Evolutionary conservation across 2,329 filamentous ascomycete genomes (phyloP).

Genomic region (Cryphonectria carpinicola): DNA sequence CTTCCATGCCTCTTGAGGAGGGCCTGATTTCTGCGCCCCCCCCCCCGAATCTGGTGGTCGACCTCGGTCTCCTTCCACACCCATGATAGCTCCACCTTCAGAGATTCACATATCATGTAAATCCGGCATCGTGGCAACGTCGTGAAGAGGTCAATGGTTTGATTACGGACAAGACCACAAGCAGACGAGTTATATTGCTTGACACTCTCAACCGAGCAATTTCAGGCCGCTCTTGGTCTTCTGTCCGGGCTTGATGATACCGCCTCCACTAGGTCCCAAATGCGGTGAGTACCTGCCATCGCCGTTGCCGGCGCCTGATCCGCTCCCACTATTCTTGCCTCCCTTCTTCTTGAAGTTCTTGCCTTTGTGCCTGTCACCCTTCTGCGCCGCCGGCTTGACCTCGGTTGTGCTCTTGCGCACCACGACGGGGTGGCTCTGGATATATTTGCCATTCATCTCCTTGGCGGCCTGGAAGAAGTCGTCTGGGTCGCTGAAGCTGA

Average conservation of each 20-base stretch:
- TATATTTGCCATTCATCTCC: conserved; percentile 99
- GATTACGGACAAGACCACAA: neutral
- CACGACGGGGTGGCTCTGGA: conserved; percentile 91
- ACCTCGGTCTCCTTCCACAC: neutral
- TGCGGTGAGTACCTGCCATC: conserved; percentile 51
- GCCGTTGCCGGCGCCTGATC: conserved; percentile 33
- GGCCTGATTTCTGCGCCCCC: neutral
- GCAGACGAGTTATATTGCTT: neutral
- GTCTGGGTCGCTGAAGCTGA: conserved; percentile 92
- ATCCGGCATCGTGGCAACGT: neutral
- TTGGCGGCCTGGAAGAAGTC: conserved; percentile 96
- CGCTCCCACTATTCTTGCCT: conserved; percentile 41
- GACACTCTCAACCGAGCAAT: conserved; percentile 55
- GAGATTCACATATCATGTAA: neutral
- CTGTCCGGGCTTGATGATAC: conserved; percentile 64
- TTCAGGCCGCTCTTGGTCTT: conserved; percentile 71
- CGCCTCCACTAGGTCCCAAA: conserved; percentile 54
- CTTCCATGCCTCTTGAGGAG: neutral
- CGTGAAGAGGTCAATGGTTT: neutral
- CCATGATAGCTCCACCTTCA: neutral
- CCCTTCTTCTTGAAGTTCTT: conserved; percentile 52
- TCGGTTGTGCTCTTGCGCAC: conserved; percentile 90
- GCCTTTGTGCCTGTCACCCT: conserved; percentile 60
- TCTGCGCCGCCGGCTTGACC: conserved; percentile 75
- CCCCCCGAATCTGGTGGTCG: neutral